Base-by-base conservation (phyloP, 176 grass and related monocot species). In the Bonia amplexicaulis region DNA sequence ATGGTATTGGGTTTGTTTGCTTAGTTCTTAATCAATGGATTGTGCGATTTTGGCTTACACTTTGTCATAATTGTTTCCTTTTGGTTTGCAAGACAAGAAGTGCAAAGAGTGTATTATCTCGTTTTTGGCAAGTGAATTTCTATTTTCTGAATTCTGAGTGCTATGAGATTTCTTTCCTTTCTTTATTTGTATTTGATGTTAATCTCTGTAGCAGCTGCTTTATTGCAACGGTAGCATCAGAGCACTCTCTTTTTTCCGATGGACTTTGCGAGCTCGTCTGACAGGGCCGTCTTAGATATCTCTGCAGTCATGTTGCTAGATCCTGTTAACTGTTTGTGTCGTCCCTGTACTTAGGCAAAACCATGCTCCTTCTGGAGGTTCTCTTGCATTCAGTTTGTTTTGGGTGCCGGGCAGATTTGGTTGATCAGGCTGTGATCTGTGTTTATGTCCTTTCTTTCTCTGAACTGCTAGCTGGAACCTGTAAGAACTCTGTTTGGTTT, bases 51-150 rank as follows among this genome's bases (percentile, higher is more conserved):
- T 65, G 17, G 16, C 23, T 64, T 65, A 4, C 15, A 19, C 35
- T 73, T 14, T 76, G 61, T 76, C 25, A 2, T 37, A 69, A 22
- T 46, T 74, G 11, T 55, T 57, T 46, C 37, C 27, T 87, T 66
- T 82, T 52, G 8, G 22, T 72, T 51, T 76, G 54, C 74, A 82
- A 68, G 10, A 49, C 74, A 82, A 68, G 10, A 49, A 82, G 62
- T 47, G 63, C 69, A 82, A 41, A 25, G 42, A 19, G 27, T 72
- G 66, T 54, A 81, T 45, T 8, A 6, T 25, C 41, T 69, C 60
- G 11, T 16, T 77, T 82, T 58, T n/a, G 29, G 37, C 39, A 40
- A 49, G 75, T 47, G 12, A 66, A 74, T 82, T 1, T 9, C 17
- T 59, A 75, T 82, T 37, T 62, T 62, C 7, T 31, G n/a, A 77